These are phyloP conservation scores for Anthracocystis setariae DNA, from an alignment of 1,284 basidiomycete genomes.

Conservation along the genomic window DNA sequence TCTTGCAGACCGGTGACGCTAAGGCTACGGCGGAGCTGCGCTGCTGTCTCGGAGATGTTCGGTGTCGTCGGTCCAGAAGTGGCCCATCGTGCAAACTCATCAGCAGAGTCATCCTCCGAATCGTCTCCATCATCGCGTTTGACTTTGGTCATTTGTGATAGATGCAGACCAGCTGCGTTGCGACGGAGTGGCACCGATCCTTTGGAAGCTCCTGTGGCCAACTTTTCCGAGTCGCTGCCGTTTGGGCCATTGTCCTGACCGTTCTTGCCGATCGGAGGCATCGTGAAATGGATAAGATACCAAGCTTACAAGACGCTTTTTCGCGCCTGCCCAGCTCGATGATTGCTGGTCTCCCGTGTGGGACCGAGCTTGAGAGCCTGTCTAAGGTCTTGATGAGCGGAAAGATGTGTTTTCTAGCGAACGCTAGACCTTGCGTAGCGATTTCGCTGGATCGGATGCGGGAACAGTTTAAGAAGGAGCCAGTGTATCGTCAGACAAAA, in stretches of 20 bases:
- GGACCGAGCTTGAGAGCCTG: no score
- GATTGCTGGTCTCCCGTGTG: no score
- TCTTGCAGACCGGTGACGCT: slow-evolving; percentile 60
- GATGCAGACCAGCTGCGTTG: slow-evolving; percentile 21
- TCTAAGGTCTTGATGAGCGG: no score
- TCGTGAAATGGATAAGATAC: neutral
- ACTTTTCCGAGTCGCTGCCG: slow-evolving; percentile 12
- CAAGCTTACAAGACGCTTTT: no score
- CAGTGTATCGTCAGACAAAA: neutral
- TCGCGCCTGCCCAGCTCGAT: no score
- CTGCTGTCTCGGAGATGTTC: slow-evolving; percentile 61
- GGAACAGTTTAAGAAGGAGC: neutral
- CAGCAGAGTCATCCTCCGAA: slow-evolving; percentile 47
- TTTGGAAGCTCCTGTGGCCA: neutral
- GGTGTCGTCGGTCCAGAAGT: slow-evolving; percentile 58
- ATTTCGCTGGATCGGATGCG: no score
- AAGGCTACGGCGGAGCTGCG: slow-evolving; percentile 60
- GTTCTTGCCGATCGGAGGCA: slow-evolving; percentile 7
- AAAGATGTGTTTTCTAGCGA: no score
- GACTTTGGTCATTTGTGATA: slow-evolving; percentile 45
- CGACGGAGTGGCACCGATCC: slow-evolving; percentile 17
- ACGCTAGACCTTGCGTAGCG: no score
- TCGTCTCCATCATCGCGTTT: slow-evolving; percentile 20
- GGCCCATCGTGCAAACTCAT: slow-evolving; percentile 37
- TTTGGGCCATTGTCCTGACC: slow-evolving; percentile 1